These are phyloP conservation scores for Sporodiniella umbellata DNA, from an alignment of 371 early-diverging fungal species.

Conservation along the genomic window DNA sequence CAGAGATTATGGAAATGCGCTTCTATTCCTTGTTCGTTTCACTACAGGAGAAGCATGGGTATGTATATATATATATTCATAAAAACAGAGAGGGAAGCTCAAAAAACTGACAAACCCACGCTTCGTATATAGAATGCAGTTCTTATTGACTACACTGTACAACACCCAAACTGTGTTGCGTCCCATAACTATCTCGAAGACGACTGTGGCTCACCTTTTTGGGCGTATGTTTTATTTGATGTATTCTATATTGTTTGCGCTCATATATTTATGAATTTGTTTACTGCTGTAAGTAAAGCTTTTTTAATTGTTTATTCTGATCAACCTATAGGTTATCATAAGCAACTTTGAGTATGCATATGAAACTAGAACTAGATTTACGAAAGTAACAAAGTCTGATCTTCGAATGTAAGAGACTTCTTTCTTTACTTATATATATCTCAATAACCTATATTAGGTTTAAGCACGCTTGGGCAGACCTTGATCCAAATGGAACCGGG, in stretches of 20 bases:
- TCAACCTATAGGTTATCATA: constrained; percentile 41
- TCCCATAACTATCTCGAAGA: constrained; percentile 44
- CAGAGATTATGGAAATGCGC: constrained; percentile 53
- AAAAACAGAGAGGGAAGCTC: background rate
- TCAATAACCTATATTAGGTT: too few species aligned
- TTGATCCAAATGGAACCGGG: constrained; percentile 53
- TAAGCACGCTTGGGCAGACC: constrained; percentile 56
- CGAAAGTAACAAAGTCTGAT: constrained; percentile 51
- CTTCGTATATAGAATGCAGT: constrained; percentile 50
- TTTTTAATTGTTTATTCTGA: background rate
- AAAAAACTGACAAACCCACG: background rate
- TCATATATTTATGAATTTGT: constrained; percentile 58
- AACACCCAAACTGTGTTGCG: constrained; percentile 44
- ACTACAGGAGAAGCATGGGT: constrained; percentile 63
- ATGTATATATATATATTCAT: too few species aligned
- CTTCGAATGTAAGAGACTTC: constrained; percentile 37
- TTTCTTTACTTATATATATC: too few species aligned
- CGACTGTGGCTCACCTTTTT: constrained; percentile 52
- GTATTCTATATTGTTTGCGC: constrained; percentile 57
- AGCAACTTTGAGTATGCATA: constrained; percentile 62
- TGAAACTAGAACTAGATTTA: constrained; percentile 53
- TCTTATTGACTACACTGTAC: constrained; percentile 53
- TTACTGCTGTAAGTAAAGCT: constrained; percentile 49
- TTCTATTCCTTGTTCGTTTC: constrained; percentile 52
- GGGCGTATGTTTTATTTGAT: constrained; percentile 55